These are phyloP conservation scores for Amanita thiersii DNA, from an alignment of 768 basidiomycete genomes.

Conservation along the genomic window DNA sequence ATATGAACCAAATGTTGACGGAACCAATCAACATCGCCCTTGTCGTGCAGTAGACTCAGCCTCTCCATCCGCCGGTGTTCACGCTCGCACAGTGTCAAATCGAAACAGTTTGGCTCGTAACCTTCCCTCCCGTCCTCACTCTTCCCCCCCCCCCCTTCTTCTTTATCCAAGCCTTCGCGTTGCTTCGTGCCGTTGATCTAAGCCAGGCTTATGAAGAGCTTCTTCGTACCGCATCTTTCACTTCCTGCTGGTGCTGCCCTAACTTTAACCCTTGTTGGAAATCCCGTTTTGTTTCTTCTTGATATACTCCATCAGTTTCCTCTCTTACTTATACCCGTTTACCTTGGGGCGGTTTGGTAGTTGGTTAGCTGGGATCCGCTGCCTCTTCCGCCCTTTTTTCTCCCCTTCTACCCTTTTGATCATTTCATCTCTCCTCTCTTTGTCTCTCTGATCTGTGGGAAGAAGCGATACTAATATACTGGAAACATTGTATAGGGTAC, in stretches of 20 bases:
- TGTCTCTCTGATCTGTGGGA: not conserved
- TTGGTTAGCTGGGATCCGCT: conserved; percentile 2
- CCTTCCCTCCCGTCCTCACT: no score
- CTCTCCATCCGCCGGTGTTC: conserved; percentile 1
- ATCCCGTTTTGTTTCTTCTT: conserved; percentile 9
- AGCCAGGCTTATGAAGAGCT: conserved; percentile 6
- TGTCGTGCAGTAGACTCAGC: conserved; percentile 4
- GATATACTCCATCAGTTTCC: conserved; percentile 8
- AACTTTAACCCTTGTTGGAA: conserved; percentile 4
- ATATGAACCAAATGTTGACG: conserved; percentile 1
- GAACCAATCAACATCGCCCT: conserved; percentile 3
- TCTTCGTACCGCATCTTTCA: conserved; percentile 6
- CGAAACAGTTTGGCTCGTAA: no score
- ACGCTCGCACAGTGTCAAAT: conserved; percentile 1
- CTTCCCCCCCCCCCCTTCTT: conserved; percentile 3
- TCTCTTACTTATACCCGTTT: conserved; percentile 6
- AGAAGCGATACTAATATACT: conserved; percentile 1
- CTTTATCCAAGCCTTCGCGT: conserved; percentile 1
- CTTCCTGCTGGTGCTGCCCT: conserved; percentile 7
- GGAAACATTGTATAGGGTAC: not conserved
- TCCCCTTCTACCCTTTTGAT: not conserved
- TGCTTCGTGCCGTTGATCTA: conserved; percentile 8
- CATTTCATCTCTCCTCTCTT: not conserved
- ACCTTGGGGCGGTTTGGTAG: not conserved
- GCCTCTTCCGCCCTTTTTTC: not conserved